Evolutionary conservation across 192 early-diverging fungal genomes (phyloP).

Genomic region (Chytriomyces confervae): DNA sequence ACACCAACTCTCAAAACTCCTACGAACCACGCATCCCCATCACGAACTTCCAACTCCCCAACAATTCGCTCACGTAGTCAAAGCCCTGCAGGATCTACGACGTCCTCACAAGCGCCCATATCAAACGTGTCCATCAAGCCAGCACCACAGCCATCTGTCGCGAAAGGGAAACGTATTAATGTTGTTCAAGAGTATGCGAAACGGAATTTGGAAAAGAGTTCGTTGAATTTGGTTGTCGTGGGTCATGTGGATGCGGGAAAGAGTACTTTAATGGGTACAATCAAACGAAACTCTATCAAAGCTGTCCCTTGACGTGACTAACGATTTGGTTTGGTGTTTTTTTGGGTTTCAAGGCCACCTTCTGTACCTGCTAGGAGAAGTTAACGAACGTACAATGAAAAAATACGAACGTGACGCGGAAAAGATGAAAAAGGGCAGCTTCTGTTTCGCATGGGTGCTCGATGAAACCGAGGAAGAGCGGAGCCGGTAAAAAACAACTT

Average conservation of each 20-base stretch:
- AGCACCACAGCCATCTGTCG: slow-evolving; percentile 15
- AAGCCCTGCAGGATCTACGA: background rate
- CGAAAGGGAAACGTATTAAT: slow-evolving; percentile 65
- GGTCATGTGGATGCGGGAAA: slow-evolving; percentile 98
- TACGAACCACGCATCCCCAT: background rate
- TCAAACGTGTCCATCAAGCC: background rate
- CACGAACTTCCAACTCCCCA: background rate
- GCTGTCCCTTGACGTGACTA: too few species aligned
- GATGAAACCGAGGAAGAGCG: slow-evolving; percentile 97
- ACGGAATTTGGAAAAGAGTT: slow-evolving; percentile 67
- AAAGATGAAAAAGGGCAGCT: slow-evolving; percentile 92
- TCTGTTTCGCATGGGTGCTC: slow-evolving; percentile 97
- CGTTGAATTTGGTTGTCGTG: slow-evolving; percentile 86
- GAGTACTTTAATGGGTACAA: slow-evolving; percentile 86
- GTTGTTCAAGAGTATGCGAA: slow-evolving; percentile 74
- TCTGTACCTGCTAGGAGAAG: slow-evolving; percentile 85
- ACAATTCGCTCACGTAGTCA: background rate
- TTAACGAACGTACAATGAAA: slow-evolving; percentile 82
- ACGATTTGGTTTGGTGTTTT: too few species aligned
- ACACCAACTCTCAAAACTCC: background rate
- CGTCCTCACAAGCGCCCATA: background rate
- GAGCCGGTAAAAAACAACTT: slow-evolving; percentile 48
- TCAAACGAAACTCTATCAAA: too few species aligned
- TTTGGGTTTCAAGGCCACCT: slow-evolving; percentile 79
- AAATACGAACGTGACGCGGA: slow-evolving; percentile 91